phyloP scores from a whole-genome alignment of 2,329 filamentous ascomycete species.

The Thermothelomyces thermophilus region DNA sequence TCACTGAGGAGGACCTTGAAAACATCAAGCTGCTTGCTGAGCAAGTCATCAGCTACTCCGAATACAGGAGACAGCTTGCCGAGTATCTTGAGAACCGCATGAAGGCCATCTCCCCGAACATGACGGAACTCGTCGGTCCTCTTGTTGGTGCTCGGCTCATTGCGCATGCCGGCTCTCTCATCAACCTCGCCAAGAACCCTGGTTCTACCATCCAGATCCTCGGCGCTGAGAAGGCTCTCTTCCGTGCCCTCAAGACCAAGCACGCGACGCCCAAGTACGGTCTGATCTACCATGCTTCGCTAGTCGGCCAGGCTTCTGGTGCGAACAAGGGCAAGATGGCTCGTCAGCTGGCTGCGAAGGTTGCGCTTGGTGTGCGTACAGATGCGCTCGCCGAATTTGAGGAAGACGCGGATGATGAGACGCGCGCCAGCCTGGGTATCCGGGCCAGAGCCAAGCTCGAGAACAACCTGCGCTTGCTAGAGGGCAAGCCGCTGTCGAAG shows the following conservation, averaged over 20 bases:
- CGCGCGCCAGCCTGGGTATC: slow-evolving; percentile 75
- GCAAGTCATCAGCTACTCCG: slow-evolving; percentile 85
- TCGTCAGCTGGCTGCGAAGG: slow-evolving; percentile 89
- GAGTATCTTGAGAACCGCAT: slow-evolving; percentile 88
- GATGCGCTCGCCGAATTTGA: slow-evolving; percentile 81
- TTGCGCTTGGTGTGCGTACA: slow-evolving; percentile 85
- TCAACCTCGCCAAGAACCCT: slow-evolving; percentile 91
- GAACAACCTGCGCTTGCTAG: slow-evolving; percentile 67
- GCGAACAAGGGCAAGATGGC: slow-evolving; percentile 99
- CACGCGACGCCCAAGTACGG: slow-evolving; percentile 98
- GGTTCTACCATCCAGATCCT: slow-evolving; percentile 96
- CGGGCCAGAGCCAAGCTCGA: slow-evolving; percentile 66
- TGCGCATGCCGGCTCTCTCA: slow-evolving; percentile 86
- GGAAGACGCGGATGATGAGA: slow-evolving; percentile 74
- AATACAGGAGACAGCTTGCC: slow-evolving; percentile 82
- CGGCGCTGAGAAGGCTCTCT: slow-evolving; percentile 96
- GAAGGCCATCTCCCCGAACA: slow-evolving; percentile 93
- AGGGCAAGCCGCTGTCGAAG: slow-evolving; percentile 82
- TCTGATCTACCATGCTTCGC: slow-evolving; percentile 83
- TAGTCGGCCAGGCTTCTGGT: slow-evolving; percentile 93
- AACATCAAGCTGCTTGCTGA: slow-evolving; percentile 90
- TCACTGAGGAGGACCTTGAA: slow-evolving; percentile 83
- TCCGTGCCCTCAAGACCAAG: slow-evolving; percentile 97
- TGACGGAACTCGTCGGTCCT: slow-evolving; percentile 87
- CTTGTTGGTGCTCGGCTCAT: slow-evolving; percentile 92